Conservation (phyloP, 129 eudicot genomes). For the sunflower (Helianthus annuus) region HanXRQr2.0-SUNRISE NC_035436.2:30949271-30949770, state of each 20-base stretch:
- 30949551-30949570: conserved; percentile 71
- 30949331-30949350: not conserved
- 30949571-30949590: conserved; percentile 74
- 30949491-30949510: conserved; percentile 50
- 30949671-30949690: conserved; percentile 24
- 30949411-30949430: conserved; percentile 17
- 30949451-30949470: conserved; percentile 41
- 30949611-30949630: conserved; percentile 68
- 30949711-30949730: conserved; percentile 37
- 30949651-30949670: conserved; percentile 22
- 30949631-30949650: conserved; percentile 55
- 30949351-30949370: not conserved
- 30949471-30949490: conserved; percentile 35
- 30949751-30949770: conserved; percentile 41
- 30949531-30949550: conserved; percentile 44
- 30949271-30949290: no score
- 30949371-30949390: conserved; percentile 38
- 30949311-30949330: no score
- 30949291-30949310: no score
- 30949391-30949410: conserved; percentile 37
- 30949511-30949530: conserved; percentile 63
- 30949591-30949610: conserved; percentile 76
- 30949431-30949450: conserved; percentile 40
- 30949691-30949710: no score
- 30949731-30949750: conserved; percentile 49